These are phyloP conservation scores for Platanus orientalis DNA, from an alignment of 164 flowering plant genomes.

Conservation along the genomic window DNA sequence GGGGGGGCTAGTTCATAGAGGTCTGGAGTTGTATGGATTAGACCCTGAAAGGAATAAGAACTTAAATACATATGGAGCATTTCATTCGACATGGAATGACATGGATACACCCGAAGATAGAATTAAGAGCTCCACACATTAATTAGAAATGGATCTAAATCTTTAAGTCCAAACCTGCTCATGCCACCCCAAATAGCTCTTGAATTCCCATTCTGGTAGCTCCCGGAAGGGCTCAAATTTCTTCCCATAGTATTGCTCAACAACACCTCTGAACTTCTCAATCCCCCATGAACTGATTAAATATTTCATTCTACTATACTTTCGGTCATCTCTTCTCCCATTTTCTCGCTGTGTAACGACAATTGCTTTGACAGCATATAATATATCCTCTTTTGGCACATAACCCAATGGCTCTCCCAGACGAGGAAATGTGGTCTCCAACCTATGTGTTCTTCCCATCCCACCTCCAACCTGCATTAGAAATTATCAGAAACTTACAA, in stretches of 20 bases:
- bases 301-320: constrained; percentile 95
- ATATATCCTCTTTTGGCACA: constrained; percentile 91
- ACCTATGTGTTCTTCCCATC: constrained; percentile 94
- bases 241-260: constrained; percentile 92
- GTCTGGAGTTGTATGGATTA: neutral
- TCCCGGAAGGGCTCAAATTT: constrained; percentile 80
- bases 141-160: neutral
- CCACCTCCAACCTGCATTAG: constrained; percentile 95
- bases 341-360: constrained; percentile 95
- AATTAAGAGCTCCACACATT: too few relatives aligned
- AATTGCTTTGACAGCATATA: constrained; percentile 95
- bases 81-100: neutral
- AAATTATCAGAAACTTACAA: neutral
- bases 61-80: neutral
- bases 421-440: constrained; percentile 92
- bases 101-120: neutral
- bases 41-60: neutral
- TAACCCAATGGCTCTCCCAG: constrained; percentile 88
- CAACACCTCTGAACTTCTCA: constrained; percentile 87
- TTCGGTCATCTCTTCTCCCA: constrained; percentile 97
- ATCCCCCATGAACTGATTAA: constrained; percentile 92
- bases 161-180: constrained; percentile 56
- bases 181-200: constrained; percentile 95
- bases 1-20: too few relatives aligned
- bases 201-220: constrained; percentile 93